phyloP scores from a whole-genome alignment of 116 monocot species.

The Dioscorea cayenensis region DNA sequence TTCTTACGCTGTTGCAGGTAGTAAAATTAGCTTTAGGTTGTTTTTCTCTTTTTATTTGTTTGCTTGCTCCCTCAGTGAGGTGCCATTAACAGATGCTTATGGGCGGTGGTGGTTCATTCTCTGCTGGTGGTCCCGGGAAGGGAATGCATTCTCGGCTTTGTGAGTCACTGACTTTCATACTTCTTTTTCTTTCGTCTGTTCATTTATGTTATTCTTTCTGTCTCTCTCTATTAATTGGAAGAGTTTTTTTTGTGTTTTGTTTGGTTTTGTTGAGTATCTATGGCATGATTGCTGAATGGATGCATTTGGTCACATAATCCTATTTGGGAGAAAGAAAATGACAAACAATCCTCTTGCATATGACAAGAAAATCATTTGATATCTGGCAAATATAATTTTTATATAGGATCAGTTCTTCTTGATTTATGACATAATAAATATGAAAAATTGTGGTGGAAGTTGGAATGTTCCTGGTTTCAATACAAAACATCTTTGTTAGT shows the following conservation, averaged over 20 bases:
- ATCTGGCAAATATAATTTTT: background rate
- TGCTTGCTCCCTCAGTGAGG: background rate
- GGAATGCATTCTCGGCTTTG: conserved; percentile 95
- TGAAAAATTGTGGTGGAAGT: background rate
- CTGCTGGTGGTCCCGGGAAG: conserved; percentile 86
- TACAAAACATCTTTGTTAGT: too few relatives aligned
- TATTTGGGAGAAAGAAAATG: too few relatives aligned
- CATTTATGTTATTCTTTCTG: background rate
- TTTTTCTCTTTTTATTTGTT: background rate
- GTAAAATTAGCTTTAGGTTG: background rate
- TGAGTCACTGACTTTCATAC: conserved; percentile 25
- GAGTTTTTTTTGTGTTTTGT: too few relatives aligned
- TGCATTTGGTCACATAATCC: too few relatives aligned
- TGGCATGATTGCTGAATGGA: too few relatives aligned
- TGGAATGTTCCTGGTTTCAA: too few relatives aligned
- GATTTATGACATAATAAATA: background rate
- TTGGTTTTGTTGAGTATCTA: too few relatives aligned
- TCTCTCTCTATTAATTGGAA: background rate
- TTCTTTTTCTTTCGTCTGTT: background rate
- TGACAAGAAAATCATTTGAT: background rate
- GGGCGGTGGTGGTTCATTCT: conserved; percentile 91
- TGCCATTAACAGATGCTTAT: conserved; percentile 46
- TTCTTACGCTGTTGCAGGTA: conserved; percentile 74
- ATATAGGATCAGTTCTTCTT: background rate
- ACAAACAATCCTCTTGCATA: too few relatives aligned